Evolutionary conservation across 352 stramenopile genomes (phyloP).

Genomic region (Globisporangium spinosum): DNA sequence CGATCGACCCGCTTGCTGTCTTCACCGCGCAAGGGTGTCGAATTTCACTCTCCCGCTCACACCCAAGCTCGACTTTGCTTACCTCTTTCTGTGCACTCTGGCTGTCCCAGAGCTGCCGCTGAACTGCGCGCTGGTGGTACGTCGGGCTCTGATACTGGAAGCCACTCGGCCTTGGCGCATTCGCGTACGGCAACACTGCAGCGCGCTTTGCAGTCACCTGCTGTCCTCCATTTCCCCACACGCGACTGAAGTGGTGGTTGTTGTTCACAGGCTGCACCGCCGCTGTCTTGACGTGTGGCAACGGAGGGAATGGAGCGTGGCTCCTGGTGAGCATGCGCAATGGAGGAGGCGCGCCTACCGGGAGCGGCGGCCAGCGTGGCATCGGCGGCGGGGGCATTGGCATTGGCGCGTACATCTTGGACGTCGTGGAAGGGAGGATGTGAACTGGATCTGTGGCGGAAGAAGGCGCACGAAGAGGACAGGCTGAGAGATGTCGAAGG

Average conservation of each 20-base stretch:
- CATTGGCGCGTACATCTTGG: conserved; percentile 2
- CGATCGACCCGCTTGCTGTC: too few species aligned
- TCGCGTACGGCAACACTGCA: neutral
- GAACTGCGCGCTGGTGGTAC: conserved; percentile 2
- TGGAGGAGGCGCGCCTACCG: conserved; percentile 2
- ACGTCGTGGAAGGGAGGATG: neutral
- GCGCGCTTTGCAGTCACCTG: neutral
- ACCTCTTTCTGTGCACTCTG: neutral
- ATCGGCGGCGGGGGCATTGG: conserved; percentile 4
- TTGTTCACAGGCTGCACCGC: neutral
- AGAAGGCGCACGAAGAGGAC: too few species aligned
- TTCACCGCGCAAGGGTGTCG: neutral
- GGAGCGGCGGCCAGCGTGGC: conserved; percentile 15
- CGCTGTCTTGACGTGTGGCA: neutral
- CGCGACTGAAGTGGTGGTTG: neutral
- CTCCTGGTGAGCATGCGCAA: neutral
- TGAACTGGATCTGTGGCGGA: neutral
- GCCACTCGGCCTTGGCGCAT: neutral
- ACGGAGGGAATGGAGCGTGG: neutral
- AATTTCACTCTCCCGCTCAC: neutral
- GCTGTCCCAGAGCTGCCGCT: neutral
- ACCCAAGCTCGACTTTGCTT: neutral
- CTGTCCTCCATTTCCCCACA: neutral
- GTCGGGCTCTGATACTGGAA: neutral
- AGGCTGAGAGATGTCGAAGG: neutral